Base-by-base conservation (phyloP, 2,329 filamentous ascomycete genomes). In the Cercospora zeina region DNA sequence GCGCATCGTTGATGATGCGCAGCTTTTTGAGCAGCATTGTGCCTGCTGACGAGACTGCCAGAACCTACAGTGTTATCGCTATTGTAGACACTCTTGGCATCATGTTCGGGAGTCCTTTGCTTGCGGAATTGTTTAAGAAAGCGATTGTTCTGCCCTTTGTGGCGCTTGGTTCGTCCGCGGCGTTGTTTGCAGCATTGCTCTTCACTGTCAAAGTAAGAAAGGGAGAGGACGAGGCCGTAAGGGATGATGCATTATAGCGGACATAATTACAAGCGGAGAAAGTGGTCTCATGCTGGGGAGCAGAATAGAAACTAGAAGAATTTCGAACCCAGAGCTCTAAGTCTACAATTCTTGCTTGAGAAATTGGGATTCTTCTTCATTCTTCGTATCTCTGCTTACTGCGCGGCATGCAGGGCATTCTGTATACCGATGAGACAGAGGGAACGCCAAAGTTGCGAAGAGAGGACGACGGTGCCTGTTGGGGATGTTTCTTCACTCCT, bases 11-110 rank as follows among this genome's bases (percentile, higher is more conserved):
- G 0, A 68, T 84, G 1, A 70, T 81, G 16, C 77, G 84, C 34
- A 81, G 79, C 2, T 71, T 86, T 6, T 70, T 85, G n/a, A 84
- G 81, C 49, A 77, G 78, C 9, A 69, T 85, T 10, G 81, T 86
- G 11, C 82, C 83, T 65, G 77, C 79, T 21, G 79, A 83, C 62
- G 80, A 84, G 4, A 76, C 85, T 11, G 84, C 82, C 21, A 80
- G 80, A 0, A 73, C 85, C 24, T 86, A 85, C 69, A 82, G 80
- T 4, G 74, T 82, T 3, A 75, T 86, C 9, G 77, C 79, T 2
- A 75, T 84, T 24, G 69, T 82, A 33, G 82, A 86, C 63, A 80
- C 78, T 8, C 42, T 80, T 10, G 80, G 83, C n/a, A 66, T 78
- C 1, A 77, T 84, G 62, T 54, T 80, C 4, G 78, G 78, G 0